Evolutionary conservation across 371 early-diverging fungal genomes (phyloP).

Genomic region (Rhizopus sp.): DNA sequence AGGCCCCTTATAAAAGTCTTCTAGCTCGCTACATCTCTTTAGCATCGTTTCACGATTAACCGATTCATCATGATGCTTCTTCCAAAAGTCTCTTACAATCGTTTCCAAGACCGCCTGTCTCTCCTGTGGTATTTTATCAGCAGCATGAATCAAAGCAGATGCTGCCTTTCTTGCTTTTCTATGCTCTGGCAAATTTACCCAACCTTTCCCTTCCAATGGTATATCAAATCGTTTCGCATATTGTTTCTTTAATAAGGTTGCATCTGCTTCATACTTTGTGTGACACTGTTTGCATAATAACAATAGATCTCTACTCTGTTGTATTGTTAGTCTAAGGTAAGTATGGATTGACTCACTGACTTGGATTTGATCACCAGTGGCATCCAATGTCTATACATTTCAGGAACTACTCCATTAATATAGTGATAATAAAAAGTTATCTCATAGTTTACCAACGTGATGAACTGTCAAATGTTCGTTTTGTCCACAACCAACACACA

Average conservation of each 20-base stretch:
- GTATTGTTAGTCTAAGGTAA: background rate
- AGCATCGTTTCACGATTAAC: slow-evolving; percentile 28
- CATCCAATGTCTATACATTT: slow-evolving; percentile 62
- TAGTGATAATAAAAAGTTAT: background rate
- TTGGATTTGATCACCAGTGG: slow-evolving; percentile 55
- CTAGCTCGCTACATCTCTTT: slow-evolving; percentile 32
- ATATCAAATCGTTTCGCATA: slow-evolving; percentile 40
- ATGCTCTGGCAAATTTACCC: slow-evolving; percentile 48
- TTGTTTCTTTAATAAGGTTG: slow-evolving; percentile 41
- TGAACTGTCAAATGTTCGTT: slow-evolving; percentile 45
- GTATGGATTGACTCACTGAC: slow-evolving; percentile 36
- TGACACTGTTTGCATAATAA: slow-evolving; percentile 56
- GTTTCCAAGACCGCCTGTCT: slow-evolving; percentile 31
- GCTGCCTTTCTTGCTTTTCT: slow-evolving; percentile 50
- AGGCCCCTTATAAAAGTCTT: slow-evolving; percentile 45
- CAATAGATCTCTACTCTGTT: slow-evolving; percentile 54
- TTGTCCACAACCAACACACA: slow-evolving; percentile 52
- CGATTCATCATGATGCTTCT: slow-evolving; percentile 5
- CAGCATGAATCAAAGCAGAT: slow-evolving; percentile 37
- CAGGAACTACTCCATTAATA: slow-evolving; percentile 41
- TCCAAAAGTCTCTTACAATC: slow-evolving; percentile 26
- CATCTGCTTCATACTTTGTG: slow-evolving; percentile 53
- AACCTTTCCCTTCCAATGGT: slow-evolving; percentile 58
- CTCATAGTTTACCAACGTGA: slow-evolving; percentile 45
- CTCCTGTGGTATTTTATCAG: slow-evolving; percentile 44